phyloP scores from a whole-genome alignment of 306 rosid species.

The Malus asiatica region DNA sequence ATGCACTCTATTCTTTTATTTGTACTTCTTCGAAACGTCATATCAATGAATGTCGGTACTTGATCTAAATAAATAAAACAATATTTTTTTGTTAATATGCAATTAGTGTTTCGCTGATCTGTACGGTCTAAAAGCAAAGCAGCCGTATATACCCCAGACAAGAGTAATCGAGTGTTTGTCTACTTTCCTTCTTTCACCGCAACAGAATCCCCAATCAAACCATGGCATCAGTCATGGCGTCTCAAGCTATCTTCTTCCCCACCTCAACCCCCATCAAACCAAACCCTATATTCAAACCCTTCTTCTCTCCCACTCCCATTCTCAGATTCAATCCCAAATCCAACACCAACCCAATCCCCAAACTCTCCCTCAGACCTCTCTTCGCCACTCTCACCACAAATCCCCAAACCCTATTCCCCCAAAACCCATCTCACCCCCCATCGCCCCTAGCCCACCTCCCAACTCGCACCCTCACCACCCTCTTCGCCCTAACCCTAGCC shows the following conservation, averaged over 20 bases:
- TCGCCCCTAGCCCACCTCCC: slow-evolving; percentile 8
- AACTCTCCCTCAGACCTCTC: background rate
- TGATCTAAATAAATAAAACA: too few relatives aligned
- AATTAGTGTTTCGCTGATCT: background rate
- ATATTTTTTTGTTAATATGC: too few relatives aligned
- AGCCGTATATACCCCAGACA: background rate
- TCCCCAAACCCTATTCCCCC: background rate
- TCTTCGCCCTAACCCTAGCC: slow-evolving; percentile 24
- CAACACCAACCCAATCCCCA: background rate
- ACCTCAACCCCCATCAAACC: background rate
- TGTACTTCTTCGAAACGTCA: too few relatives aligned
- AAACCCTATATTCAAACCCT: background rate
- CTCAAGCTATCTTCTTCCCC: background rate
- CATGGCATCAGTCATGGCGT: slow-evolving; percentile 8
- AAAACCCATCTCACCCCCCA: background rate
- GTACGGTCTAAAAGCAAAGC: background rate
- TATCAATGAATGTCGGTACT: too few relatives aligned
- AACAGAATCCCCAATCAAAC: background rate
- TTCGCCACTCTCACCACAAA: background rate
- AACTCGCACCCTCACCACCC: slow-evolving; percentile 25
- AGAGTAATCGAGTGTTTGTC: too few relatives aligned
- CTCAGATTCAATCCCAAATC: background rate
- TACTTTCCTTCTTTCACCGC: background rate
- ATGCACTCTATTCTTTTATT: too few relatives aligned
- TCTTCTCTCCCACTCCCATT: background rate